These are phyloP conservation scores for Mortierella sp. DNA, from an alignment of 371 early-diverging fungal species.

Conservation along the genomic window DNA sequence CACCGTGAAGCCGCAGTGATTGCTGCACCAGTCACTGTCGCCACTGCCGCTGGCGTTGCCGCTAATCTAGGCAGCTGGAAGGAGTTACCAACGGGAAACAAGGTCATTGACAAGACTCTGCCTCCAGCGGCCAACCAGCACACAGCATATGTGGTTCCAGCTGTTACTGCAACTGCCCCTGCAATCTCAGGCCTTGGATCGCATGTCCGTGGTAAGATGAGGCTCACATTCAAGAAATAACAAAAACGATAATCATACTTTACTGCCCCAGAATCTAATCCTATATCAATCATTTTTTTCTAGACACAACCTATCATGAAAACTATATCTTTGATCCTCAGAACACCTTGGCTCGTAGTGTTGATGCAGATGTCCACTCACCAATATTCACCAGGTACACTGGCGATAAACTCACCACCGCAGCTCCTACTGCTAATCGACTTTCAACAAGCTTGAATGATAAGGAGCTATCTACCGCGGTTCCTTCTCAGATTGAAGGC, in stretches of 20 bases:
- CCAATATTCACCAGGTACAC: neutral
- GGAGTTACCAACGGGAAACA: neutral
- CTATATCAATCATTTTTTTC: too few species aligned
- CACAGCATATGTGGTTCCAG: neutral
- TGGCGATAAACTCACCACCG: neutral
- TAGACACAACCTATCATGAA: neutral
- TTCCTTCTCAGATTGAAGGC: neutral
- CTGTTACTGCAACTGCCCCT: neutral
- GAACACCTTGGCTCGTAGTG: neutral
- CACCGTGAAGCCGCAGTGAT: neutral
- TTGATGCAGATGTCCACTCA: neutral
- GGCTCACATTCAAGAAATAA: too few species aligned
- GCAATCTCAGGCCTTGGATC: too few species aligned
- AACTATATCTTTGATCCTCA: neutral
- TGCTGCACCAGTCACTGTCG: slow-evolving; percentile 8
- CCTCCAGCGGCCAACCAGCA: slow-evolving; percentile 8
- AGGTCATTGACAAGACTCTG: slow-evolving; percentile 1
- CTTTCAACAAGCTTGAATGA: neutral
- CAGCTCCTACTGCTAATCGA: too few species aligned
- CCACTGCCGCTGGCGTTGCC: slow-evolving; percentile 10
- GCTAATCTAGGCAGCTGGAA: slow-evolving; percentile 1
- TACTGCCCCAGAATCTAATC: too few species aligned
- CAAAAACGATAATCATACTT: too few species aligned
- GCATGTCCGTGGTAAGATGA: too few species aligned
- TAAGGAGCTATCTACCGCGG: slow-evolving; percentile 11